A percentile compares a stretch with the other conserved stretches of the same genome.
Conservation (phyloP, 495 filamentous ascomycete species). For the Aeminium ludgeri region DNA sequence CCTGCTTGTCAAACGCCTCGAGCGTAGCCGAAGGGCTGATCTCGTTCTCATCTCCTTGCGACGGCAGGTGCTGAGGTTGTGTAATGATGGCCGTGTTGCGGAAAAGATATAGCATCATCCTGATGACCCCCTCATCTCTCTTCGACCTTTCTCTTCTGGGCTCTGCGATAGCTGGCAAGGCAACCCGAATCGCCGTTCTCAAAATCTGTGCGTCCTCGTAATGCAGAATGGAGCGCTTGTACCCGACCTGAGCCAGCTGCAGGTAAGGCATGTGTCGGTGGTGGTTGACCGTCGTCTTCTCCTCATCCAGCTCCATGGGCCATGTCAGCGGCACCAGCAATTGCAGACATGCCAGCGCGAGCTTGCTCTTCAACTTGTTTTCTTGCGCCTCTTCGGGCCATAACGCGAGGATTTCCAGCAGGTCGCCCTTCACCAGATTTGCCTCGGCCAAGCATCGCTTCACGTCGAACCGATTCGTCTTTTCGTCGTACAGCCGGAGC, state of each 20-base stretch:
- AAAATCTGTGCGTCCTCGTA: slow-evolving; percentile 61
- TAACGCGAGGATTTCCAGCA: slow-evolving; percentile 70
- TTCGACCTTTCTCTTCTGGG: slow-evolving; percentile 55
- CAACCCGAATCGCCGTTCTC: slow-evolving; percentile 58
- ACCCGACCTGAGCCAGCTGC: slow-evolving; percentile 68
- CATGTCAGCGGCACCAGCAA: slow-evolving; percentile 88
- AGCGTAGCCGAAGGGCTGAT: slow-evolving; percentile 76
- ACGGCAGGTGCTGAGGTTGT: slow-evolving; percentile 40
- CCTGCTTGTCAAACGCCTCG: slow-evolving; percentile 74
- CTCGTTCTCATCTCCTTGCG: slow-evolving; percentile 67
- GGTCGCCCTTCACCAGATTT: slow-evolving; percentile 77
- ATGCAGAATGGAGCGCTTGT: slow-evolving; percentile 77
- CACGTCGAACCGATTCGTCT: slow-evolving; percentile 86
- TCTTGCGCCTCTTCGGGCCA: slow-evolving; percentile 55
- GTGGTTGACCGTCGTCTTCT: slow-evolving; percentile 80
- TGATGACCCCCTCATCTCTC: slow-evolving; percentile 86
- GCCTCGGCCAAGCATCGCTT: slow-evolving; percentile 82
- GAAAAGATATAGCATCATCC: slow-evolving; percentile 72
- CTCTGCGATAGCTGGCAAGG: slow-evolving; percentile 72
- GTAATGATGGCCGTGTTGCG: slow-evolving; percentile 77
- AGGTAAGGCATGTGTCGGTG: slow-evolving; percentile 78
- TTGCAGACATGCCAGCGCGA: slow-evolving; percentile 77
- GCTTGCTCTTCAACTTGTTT: slow-evolving; percentile 56
- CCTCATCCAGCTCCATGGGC: slow-evolving; percentile 65
- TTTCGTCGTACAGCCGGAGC: slow-evolving; percentile 89